Evolutionary conservation across 179 eudicot genomes (phyloP).

Genomic region (Sideroxylon spinosum): DNA sequence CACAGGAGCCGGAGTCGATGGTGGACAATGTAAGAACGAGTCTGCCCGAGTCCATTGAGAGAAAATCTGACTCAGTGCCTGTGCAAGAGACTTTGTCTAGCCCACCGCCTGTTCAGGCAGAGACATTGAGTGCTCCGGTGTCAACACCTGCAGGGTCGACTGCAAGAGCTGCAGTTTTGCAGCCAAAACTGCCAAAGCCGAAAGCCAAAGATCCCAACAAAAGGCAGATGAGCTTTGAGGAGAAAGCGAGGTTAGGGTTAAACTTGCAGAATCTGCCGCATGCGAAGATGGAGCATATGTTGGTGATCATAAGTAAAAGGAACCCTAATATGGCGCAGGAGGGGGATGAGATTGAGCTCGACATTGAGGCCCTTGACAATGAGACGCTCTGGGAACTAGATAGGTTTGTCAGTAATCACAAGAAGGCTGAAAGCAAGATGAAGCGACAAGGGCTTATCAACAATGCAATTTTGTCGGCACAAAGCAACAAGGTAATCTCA

Average conservation of each 20-base stretch:
- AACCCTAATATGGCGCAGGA: constrained; percentile 59
- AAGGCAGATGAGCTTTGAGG: constrained; percentile 72
- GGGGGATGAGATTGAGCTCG: constrained; percentile 91
- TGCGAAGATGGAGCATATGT: constrained; percentile 77
- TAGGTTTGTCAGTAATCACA: constrained; percentile 76
- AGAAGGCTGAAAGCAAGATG: constrained; percentile 73
- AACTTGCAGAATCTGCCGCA: constrained; percentile 75
- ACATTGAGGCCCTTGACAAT: constrained; percentile 75
- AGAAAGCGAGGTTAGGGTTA: constrained; percentile 68
- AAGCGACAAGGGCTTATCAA: constrained; percentile 59
- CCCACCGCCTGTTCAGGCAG: constrained; percentile 22
- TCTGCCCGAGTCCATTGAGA: background rate
- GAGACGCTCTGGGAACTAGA: constrained; percentile 96
- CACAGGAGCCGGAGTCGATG: constrained; percentile 13
- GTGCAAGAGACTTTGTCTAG: background rate
- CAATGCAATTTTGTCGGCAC: constrained; percentile 19
- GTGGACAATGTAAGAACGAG: constrained; percentile 14
- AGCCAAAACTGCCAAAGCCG: constrained; percentile 64
- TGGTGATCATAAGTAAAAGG: constrained; percentile 69
- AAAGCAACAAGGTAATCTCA: background rate
- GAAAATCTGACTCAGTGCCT: background rate
- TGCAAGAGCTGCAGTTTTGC: constrained; percentile 9
- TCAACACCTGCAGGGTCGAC: constrained; percentile 22
- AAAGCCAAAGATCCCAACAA: constrained; percentile 71
- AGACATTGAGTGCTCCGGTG: constrained; percentile 5